Evolutionary conservation across 208 protist genomes (phyloP), one percentile per base, ranked within the genome.

Genomic region (Trypanosoma boissoni): DNA sequence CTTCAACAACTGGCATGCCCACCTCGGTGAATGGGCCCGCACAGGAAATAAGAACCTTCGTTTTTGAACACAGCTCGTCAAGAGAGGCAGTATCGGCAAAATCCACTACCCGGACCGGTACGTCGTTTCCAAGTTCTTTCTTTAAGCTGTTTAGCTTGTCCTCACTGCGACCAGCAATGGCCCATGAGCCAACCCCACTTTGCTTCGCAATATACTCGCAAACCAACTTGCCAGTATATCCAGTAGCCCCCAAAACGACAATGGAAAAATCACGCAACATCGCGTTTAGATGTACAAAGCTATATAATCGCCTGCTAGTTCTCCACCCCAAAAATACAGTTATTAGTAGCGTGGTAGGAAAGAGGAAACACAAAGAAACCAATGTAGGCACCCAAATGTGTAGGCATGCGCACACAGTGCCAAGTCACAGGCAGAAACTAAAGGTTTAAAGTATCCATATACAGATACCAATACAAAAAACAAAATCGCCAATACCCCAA

Each of bases 1-100:
- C 80, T 20, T 94, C 78, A 26, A 97, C 85, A 18, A 97, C 71
- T 3, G 80, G 78, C 78, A 86, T 89, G 43, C 94, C 94, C 18
- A 86, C 56, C 8, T 57, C n/a, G 14, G 57, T 74, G 61, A 95
- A 97, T 9, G 94, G 94, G 9, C 94, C 94, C 10, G 78, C 82
- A 43, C 76, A 83, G 24, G 76, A 64, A 42, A 97, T 65, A 2
- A 96, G 52, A 27, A 89, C 79, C 16, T 28, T 55, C 21, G 90
- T 69, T 48, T 72, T 32, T 10, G 56, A 37, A 56, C 64, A 78
- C 12, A 89, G 52, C 2, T 65, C 65, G 43, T 92, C 78, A 14
- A 96, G 55, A 2, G 81, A 86, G 1, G 60, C 58, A 1, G 82
- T 61, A 42, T 83, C 48, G 14, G 24, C 63, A 21, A 81, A 29